phyloP scores from a whole-genome alignment of 176 grass and related monocot species.

The Triticum turgidum region DNA sequence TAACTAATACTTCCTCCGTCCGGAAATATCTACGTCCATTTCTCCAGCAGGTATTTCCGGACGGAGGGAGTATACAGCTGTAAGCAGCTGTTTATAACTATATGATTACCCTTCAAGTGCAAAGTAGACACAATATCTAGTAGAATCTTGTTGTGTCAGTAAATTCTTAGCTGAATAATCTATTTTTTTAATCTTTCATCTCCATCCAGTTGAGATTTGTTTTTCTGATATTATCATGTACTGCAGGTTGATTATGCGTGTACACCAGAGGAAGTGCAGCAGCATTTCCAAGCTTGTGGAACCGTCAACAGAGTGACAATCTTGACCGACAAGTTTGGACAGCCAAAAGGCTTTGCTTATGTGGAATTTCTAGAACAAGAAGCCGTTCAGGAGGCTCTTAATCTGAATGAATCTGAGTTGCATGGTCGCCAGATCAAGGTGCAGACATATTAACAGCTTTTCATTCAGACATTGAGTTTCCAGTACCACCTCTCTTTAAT shows the following conservation, averaged over 20 bases:
- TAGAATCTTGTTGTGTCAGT: background rate
- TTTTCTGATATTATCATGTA: slow-evolving; percentile 5
- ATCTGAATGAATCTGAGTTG: slow-evolving; percentile 64
- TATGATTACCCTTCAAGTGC: background rate
- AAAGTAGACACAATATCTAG: background rate
- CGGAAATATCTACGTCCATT: too few relatives aligned
- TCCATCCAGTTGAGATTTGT: background rate
- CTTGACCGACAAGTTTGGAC: slow-evolving; percentile 66
- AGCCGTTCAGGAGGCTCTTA: slow-evolving; percentile 54
- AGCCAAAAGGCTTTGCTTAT: slow-evolving; percentile 64
- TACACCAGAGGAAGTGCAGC: slow-evolving; percentile 65
- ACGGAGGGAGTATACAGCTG: background rate
- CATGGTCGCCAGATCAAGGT: slow-evolving; percentile 71
- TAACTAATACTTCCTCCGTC: background rate
- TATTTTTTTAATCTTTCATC: background rate
- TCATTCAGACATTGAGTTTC: background rate
- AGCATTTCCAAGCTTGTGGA: slow-evolving; percentile 70
- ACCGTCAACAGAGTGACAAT: slow-evolving; percentile 63
- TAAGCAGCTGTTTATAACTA: background rate
- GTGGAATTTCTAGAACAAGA: slow-evolving; percentile 69
- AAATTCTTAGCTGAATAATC: background rate
- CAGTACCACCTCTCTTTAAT: background rate
- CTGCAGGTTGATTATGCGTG: slow-evolving; percentile 62
- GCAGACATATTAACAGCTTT: background rate
- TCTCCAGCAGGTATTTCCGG: too few relatives aligned